Percentiles rank a stretch among this genome's conserved stretches.
Conservation (phyloP, 495 filamentous ascomycete genomes). For the Melanomma pulvis-pyrius region DNA sequence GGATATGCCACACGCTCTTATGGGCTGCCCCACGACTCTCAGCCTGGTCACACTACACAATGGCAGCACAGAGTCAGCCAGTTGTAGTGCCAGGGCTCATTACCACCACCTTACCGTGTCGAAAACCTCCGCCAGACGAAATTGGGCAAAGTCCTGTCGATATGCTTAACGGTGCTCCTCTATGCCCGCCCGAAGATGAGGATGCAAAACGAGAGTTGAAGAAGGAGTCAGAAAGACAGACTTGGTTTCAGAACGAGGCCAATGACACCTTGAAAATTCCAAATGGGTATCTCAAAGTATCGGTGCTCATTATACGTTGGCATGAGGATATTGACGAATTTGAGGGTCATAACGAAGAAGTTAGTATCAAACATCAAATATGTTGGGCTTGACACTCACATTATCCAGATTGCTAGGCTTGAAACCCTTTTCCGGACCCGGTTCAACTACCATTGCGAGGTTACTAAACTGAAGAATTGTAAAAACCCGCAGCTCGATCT, state of each 20-base stretch:
- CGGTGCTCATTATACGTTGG: conserved; percentile 41
- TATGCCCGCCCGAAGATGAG: conserved; percentile 11
- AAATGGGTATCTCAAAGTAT: conserved; percentile 36
- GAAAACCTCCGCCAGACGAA: neutral
- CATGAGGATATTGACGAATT: conserved; percentile 36
- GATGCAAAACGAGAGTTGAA: conserved; percentile 11
- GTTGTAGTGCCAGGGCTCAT: neutral
- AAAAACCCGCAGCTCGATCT: conserved; percentile 33
- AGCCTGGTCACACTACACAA: conserved; percentile 6
- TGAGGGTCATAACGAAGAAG: conserved; percentile 25
- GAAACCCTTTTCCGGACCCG: neutral
- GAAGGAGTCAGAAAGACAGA: conserved; percentile 19
- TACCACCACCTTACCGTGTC: neutral
- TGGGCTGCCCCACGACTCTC: neutral
- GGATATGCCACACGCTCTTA: neutral
- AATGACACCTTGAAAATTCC: conserved; percentile 32
- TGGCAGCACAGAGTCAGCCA: conserved; percentile 15
- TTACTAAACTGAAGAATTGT: conserved; percentile 18
- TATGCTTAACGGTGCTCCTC: neutral
- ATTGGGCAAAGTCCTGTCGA: conserved; percentile 1
- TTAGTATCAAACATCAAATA: conserved; percentile 12
- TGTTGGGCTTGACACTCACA: neutral
- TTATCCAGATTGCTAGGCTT: conserved; percentile 15
- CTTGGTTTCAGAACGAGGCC: conserved; percentile 21
- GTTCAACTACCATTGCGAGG: conserved; percentile 22